phyloP scores from a whole-genome alignment of 2,329 filamentous ascomycete genomes.

The Fusarium odoratissimum region DNA sequence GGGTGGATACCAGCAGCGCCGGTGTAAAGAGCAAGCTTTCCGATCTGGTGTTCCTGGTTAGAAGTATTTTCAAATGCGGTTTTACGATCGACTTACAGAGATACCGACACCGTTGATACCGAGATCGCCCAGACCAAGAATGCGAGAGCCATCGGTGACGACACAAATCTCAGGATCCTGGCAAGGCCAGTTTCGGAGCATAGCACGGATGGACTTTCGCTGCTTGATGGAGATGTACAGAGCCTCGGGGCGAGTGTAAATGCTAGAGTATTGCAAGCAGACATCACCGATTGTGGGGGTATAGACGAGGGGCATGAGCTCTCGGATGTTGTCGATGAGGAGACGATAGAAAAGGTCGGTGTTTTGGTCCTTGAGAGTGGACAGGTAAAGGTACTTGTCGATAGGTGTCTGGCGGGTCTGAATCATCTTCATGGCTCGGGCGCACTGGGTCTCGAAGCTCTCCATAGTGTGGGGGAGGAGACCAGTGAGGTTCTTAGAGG shows the following conservation, averaged over 20 bases:
- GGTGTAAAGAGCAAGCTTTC: slow-evolving; percentile 95
- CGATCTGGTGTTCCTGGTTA: slow-evolving; percentile 66
- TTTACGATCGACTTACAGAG: slow-evolving; percentile 68
- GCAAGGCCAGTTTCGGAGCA: slow-evolving; percentile 94
- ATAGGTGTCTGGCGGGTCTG: slow-evolving; percentile 75
- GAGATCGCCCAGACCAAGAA: slow-evolving; percentile 90
- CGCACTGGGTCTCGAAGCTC: slow-evolving; percentile 69
- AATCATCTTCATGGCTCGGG: slow-evolving; percentile 79
- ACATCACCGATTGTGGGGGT: slow-evolving; percentile 95
- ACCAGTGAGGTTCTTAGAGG: slow-evolving; percentile 73
- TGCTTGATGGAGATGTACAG: slow-evolving; percentile 97
- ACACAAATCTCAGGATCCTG: slow-evolving; percentile 93
- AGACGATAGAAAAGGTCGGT: slow-evolving; percentile 86
- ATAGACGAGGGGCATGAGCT: slow-evolving; percentile 86
- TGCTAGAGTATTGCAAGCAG: slow-evolving; percentile 93
- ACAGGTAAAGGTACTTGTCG: slow-evolving; percentile 88
- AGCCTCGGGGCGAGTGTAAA: slow-evolving; percentile 94
- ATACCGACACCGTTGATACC: slow-evolving; percentile 98
- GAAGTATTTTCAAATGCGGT: background rate
- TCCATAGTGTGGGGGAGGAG: slow-evolving; percentile 74
- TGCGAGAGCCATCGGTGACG: slow-evolving; percentile 95
- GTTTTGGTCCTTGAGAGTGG: slow-evolving; percentile 79
- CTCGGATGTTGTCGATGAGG: slow-evolving; percentile 79
- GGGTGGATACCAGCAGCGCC: slow-evolving; percentile 95
- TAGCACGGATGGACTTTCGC: slow-evolving; percentile 86